Percentiles rank a stretch among this genome's conserved stretches.
phyloP scores from a whole-genome alignment of 208 protist genomes.

The Leishmania arabica region DNA sequence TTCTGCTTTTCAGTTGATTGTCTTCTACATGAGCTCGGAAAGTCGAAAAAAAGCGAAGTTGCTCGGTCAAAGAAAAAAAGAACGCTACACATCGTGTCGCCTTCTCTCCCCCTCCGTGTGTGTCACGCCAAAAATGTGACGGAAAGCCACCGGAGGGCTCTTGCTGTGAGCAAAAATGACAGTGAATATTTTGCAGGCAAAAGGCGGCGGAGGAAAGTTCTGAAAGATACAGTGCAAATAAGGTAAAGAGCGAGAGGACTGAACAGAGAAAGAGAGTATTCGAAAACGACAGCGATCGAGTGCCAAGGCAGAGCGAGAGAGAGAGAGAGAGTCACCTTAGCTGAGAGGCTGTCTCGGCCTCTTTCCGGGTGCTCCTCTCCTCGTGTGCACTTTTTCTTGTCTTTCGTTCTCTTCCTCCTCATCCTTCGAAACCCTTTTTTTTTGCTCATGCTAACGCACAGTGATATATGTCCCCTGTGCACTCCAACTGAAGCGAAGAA shows the following conservation, averaged over 20 bases:
- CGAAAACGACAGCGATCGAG: not conserved
- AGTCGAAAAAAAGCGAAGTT: not conserved
- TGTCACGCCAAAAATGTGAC: not conserved
- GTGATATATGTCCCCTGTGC: not conserved
- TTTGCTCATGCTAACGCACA: not conserved
- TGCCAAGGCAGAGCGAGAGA: not conserved
- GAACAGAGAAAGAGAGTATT: not conserved
- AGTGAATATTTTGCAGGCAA: not conserved
- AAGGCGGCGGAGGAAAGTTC: no score
- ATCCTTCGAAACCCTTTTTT: conserved; percentile 6
- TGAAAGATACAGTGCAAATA: not conserved
- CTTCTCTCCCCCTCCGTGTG: not conserved
- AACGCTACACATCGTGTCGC: not conserved
- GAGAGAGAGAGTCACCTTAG: not conserved
- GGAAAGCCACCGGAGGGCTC: not conserved
- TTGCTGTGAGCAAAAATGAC: not conserved
- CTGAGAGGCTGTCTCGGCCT: not conserved
- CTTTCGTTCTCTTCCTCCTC: conserved; percentile 18
- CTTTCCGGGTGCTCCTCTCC: not conserved
- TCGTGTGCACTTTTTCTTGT: conserved; percentile 1
- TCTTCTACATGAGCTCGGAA: not conserved
- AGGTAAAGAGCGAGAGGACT: not conserved
- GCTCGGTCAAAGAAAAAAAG: not conserved
- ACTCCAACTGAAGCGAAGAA: not conserved
- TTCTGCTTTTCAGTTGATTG: not conserved